Base-by-base conservation (phyloP, 768 basidiomycete species). In the Gymnopilus junonius region DNA sequence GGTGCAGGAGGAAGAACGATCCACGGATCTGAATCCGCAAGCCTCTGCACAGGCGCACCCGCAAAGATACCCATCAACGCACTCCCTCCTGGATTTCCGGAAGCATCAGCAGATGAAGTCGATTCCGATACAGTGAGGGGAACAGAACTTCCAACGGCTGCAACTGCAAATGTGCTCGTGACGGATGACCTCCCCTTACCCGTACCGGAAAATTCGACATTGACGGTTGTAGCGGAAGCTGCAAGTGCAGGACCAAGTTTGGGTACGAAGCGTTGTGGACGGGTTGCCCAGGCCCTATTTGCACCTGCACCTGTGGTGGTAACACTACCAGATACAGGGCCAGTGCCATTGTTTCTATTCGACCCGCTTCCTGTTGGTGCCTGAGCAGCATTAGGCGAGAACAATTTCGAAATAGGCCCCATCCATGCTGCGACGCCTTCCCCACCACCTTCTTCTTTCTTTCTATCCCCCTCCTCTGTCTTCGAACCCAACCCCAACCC, bases 191-290 rank as follows among this genome's bases (percentile, higher is more conserved):
- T 70, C 29, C 79, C 79, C 46, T 77, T 75, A 50, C 76, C 91
- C 1, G 85, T 77, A 3, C 92, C 90, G 3, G 89, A 92, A 75
- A 98, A 99, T 79, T 97, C 96, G 59, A 99, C 97, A 62, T 95
- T 97, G 68, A 99, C 96, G 1, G 94, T 95, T 53, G 93, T 96
- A 2, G 92, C 82, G 21, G 93, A 93, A 10, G 97, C 94, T 11
- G 91, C 89, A 31, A 95, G 85, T 11, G 93, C 94, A 2, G 96
- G 91, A 0, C 87, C 86, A 27, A 91, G 83, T 73, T 99, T 99
- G 2, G 91, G 93, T 23, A 87, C 89, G 6, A 85, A 75, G 27
- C 86, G 83, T 14, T 80, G 66, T 2, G 77, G 72, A 27, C 75
- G 72, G 8, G 75, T n/a, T n/a, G n/a, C 66, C 14, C 42, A 55